These are phyloP conservation scores for Rosa persica DNA, from an alignment of 306 rosid genomes.

Conservation along the genomic window DNA sequence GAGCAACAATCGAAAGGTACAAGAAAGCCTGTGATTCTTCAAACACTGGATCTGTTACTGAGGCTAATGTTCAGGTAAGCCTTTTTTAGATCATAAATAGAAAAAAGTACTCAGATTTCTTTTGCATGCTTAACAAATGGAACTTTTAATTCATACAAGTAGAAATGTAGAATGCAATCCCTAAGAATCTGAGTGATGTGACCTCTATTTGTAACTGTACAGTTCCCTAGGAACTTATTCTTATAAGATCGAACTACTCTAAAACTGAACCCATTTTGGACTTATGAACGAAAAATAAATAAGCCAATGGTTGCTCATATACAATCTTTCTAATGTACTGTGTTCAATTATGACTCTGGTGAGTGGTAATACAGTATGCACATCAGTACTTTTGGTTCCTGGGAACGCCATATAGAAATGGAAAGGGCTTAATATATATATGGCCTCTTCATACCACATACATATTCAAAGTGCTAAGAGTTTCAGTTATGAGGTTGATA, in stretches of 20 bases:
- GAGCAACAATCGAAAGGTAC: slow-evolving; percentile 89
- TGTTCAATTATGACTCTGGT: not conserved
- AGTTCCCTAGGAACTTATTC: not conserved
- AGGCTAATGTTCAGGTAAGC: slow-evolving; percentile 73
- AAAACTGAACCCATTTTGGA: not conserved
- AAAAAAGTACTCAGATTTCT: not conserved
- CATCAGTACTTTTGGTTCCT: not conserved
- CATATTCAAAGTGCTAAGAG: not conserved
- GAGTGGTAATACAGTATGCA: not conserved
- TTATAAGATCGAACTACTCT: not conserved
- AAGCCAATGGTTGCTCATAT: not conserved
- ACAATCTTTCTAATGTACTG: not conserved
- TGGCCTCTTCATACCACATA: not conserved
- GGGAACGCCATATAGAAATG: not conserved
- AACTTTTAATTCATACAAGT: not conserved
- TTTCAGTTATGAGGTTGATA: not conserved
- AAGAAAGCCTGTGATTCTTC: slow-evolving; percentile 77
- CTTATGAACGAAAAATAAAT: not conserved
- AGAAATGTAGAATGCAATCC: not conserved
- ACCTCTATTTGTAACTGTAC: not conserved
- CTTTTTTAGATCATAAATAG: not conserved
- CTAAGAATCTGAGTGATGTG: not conserved
- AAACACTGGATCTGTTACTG: slow-evolving; percentile 68
- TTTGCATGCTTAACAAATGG: not conserved
- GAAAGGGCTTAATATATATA: not conserved